Conservation (phyloP, 1,284 basidiomycete genomes). For the Cutaneotrichosporon dermatis region DNA sequence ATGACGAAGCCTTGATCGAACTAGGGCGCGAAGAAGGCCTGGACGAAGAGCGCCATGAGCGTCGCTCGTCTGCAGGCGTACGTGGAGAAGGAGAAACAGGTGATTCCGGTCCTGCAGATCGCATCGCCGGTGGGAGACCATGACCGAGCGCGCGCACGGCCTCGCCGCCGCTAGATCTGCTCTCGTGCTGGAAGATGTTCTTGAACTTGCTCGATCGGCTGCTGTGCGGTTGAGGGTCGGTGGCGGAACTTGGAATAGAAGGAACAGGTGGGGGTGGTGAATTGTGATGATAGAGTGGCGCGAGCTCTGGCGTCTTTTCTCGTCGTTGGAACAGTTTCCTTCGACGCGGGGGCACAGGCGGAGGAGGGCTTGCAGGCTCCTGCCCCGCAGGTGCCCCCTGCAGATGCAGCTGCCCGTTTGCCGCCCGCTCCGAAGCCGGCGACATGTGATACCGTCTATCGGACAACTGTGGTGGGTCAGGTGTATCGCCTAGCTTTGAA, state of each 20-base stretch:
- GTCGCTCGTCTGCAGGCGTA: background rate
- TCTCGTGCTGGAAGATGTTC: background rate
- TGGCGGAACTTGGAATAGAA: background rate
- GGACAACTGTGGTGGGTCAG: background rate
- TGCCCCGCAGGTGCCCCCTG: background rate
- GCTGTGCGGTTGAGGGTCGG: background rate
- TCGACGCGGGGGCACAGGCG: constrained; percentile 1
- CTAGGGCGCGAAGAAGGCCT: background rate
- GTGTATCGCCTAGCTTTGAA: background rate
- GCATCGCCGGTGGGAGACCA: constrained; percentile 3
- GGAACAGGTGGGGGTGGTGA: background rate
- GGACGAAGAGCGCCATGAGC: background rate
- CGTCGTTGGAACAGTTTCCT: constrained; percentile 1
- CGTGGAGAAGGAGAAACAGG: background rate
- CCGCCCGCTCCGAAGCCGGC: background rate
- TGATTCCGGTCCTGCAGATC: background rate
- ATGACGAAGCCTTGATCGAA: constrained; percentile 1
- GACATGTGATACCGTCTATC: background rate
- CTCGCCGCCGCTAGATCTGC: background rate
- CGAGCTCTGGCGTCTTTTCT: background rate
- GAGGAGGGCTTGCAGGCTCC: background rate
- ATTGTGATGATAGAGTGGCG: background rate
- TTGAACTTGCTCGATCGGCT: background rate
- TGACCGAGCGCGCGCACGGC: constrained; percentile 5
- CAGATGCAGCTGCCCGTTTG: background rate